These are phyloP conservation scores for Clathrus columnatus DNA, from an alignment of 768 basidiomycete species.

Conservation along the genomic window DNA sequence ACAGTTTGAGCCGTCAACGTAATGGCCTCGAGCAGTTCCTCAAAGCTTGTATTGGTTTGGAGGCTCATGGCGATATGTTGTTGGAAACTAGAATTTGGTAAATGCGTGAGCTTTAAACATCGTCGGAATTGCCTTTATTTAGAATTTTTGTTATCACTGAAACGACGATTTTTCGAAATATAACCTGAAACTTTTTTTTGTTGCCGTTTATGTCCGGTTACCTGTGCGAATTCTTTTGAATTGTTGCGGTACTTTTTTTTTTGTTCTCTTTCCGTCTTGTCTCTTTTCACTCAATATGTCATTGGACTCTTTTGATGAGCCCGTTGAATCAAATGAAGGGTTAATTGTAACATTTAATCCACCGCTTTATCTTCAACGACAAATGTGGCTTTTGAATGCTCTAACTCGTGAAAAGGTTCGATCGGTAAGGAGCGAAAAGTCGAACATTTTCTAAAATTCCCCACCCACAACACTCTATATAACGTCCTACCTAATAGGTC, in stretches of 20 bases:
- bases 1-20: constrained; percentile 90
- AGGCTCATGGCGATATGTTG: constrained; percentile 74
- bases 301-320: no score
- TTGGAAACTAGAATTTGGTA: constrained; percentile 87
- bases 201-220: background rate
- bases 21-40: constrained; percentile 90
- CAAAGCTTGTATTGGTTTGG: constrained; percentile 88
- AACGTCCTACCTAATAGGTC: constrained; percentile 34
- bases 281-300: no score
- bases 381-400: constrained; percentile 61
- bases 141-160: background rate
- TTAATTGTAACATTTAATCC: constrained; percentile 59
- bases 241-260: background rate
- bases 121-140: background rate
- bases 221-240: no score
- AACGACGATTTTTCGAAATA: no score
- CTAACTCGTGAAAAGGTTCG: constrained; percentile 49
- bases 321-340: constrained; percentile 16
- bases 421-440: constrained; percentile 30
- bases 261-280: background rate
- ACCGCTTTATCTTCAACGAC: constrained; percentile 55
- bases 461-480: no score
- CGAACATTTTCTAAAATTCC: background rate
- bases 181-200: no score
- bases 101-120: constrained; percentile 17